A percentile compares a stretch with the other conserved stretches of the same genome.
Conservation (phyloP, 495 filamentous ascomycete species). For the Tuber microsphaerosporum region DNA sequence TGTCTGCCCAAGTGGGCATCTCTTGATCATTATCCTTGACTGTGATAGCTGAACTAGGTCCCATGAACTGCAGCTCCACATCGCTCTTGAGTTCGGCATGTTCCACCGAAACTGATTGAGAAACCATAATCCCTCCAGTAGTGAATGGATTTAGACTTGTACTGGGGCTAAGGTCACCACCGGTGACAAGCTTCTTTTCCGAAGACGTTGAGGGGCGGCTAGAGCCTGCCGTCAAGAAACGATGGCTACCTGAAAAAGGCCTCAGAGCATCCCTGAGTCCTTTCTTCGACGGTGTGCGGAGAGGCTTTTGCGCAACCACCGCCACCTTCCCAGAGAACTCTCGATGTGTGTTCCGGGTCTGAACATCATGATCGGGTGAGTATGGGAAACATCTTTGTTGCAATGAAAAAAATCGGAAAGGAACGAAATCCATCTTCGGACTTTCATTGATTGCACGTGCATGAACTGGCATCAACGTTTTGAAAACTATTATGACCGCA, state of each 20-base stretch:
- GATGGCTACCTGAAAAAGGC: conserved; percentile 22
- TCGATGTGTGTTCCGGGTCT: conserved; percentile 32
- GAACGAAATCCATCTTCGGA: conserved; percentile 25
- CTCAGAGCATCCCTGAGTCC: conserved; percentile 7
- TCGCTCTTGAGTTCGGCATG: conserved; percentile 28
- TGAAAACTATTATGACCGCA: conserved; percentile 34
- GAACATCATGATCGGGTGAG: conserved; percentile 33
- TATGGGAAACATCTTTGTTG: conserved; percentile 36
- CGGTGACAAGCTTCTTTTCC: conserved; percentile 34
- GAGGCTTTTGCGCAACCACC: conserved; percentile 7
- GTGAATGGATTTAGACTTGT: conserved; percentile 25
- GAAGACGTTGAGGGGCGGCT: conserved; percentile 31
- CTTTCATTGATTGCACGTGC: conserved; percentile 24
- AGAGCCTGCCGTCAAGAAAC: not conserved
- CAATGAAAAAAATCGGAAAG: conserved; percentile 29
- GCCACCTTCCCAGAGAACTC: conserved; percentile 33
- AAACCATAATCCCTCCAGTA: conserved; percentile 37
- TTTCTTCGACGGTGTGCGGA: conserved; percentile 3
- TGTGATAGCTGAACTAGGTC: conserved; percentile 28
- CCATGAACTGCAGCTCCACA: conserved; percentile 33
- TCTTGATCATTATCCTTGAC: conserved; percentile 36
- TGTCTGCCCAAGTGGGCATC: conserved; percentile 29
- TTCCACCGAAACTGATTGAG: conserved; percentile 34
- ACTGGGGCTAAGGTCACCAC: not conserved
- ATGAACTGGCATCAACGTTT: conserved; percentile 31